These are phyloP conservation scores for Claviceps pazoutovae DNA, from an alignment of 2,329 filamentous ascomycete genomes.

Conservation along the genomic window DNA sequence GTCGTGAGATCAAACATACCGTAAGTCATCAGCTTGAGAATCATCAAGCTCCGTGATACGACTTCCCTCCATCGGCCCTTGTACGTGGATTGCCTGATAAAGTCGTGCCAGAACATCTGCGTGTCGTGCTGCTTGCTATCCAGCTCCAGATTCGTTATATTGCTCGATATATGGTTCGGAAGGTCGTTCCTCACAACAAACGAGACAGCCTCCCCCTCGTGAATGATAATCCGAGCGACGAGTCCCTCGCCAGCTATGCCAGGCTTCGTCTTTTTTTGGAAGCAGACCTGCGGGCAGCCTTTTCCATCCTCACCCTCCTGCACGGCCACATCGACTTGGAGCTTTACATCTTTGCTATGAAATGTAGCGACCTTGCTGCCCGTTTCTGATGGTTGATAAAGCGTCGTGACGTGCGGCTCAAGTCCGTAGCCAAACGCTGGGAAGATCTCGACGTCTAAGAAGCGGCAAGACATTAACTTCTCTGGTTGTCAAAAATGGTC, in stretches of 20 bases:
- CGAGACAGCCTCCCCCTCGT: conserved; percentile 54
- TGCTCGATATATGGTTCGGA: conserved; percentile 39
- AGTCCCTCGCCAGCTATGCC: conserved; percentile 49
- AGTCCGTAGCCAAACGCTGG: conserved; percentile 59
- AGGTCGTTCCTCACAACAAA: conserved; percentile 54
- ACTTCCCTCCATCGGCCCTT: conserved; percentile 60
- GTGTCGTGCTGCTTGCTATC: conserved; percentile 54
- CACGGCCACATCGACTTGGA: conserved; percentile 55
- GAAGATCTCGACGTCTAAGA: conserved; percentile 51
- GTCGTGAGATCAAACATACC: conserved; percentile 11
- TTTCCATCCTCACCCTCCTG: conserved; percentile 35
- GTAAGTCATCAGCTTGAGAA: conserved; percentile 63
- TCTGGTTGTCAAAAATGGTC: background rate
- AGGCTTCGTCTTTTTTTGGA: conserved; percentile 37
- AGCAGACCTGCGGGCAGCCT: conserved; percentile 36
- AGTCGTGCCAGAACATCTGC: conserved; percentile 58
- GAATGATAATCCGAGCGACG: conserved; percentile 42
- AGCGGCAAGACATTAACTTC: background rate
- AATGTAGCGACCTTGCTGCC: conserved; percentile 51
- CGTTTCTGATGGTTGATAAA: conserved; percentile 28
- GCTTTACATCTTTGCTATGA: conserved; percentile 39
- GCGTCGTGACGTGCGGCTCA: conserved; percentile 45
- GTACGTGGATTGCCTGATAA: conserved; percentile 58
- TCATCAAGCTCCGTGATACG: conserved; percentile 55
- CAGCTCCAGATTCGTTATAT: conserved; percentile 44